Percentiles rank a stretch among this genome's conserved stretches.
phyloP scores from a whole-genome alignment of 305 asterid genomes.

The Solanum hybrid region DNA sequence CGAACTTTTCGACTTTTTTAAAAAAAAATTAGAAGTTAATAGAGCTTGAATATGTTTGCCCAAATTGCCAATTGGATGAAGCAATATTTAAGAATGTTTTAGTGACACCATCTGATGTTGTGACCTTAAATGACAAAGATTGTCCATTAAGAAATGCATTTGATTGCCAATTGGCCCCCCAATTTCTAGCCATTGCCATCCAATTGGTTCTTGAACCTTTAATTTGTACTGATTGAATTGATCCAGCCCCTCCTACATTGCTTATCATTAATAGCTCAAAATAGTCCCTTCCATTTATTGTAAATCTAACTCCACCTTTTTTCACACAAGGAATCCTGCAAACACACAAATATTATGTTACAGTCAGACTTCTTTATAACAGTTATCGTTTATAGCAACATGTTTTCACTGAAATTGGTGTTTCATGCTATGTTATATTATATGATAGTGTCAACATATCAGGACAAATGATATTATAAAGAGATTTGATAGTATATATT shows the following conservation, averaged over 20 bases:
- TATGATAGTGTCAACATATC: no score
- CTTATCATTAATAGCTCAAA: constrained; percentile 51
- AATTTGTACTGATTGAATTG: constrained; percentile 46
- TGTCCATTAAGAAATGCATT: constrained; percentile 50
- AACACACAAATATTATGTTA: background rate
- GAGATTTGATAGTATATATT: no score
- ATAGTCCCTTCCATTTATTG: constrained; percentile 51
- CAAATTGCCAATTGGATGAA: constrained; percentile 65
- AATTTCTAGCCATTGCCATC: constrained; percentile 74
- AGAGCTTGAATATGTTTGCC: constrained; percentile 54
- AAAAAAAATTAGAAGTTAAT: constrained; percentile 22
- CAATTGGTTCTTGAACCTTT: constrained; percentile 60
- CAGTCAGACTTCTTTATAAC: no score
- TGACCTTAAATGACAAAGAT: constrained; percentile 57
- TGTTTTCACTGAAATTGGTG: no score
- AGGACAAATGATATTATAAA: no score
- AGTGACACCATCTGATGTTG: constrained; percentile 57
- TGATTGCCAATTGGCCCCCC: constrained; percentile 93
- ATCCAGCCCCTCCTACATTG: constrained; percentile 75
- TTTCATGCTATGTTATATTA: no score
- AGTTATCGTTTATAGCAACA: no score
- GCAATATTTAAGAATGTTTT: constrained; percentile 35
- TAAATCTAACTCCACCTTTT: constrained; percentile 71
- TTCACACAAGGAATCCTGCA: constrained; percentile 66
- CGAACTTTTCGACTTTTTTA: no score